Evolutionary conservation across 805 yeast genomes (phyloP).

Genomic region (Saccharomycopsis vini): DNA sequence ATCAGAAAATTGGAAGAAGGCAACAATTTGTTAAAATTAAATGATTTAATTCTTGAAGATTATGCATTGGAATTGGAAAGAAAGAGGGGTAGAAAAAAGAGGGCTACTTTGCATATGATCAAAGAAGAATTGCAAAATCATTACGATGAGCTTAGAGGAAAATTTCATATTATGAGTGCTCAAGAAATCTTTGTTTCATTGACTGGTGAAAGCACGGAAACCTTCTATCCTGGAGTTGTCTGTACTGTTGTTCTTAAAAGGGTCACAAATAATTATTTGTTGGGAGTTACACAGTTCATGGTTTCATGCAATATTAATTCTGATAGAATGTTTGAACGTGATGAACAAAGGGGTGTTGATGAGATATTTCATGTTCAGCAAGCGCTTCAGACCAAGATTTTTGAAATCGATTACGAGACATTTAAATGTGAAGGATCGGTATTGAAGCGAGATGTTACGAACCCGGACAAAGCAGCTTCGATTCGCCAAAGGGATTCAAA

Average conservation of each 20-base stretch:
- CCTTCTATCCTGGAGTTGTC: slow-evolving; percentile 59
- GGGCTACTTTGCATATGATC: slow-evolving; percentile 75
- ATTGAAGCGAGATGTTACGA: slow-evolving; percentile 53
- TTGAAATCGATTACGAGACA: slow-evolving; percentile 59
- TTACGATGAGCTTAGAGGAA: slow-evolving; percentile 75
- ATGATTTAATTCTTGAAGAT: slow-evolving; percentile 81
- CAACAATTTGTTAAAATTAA: slow-evolving; percentile 66
- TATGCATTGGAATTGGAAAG: slow-evolving; percentile 83
- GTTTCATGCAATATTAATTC: slow-evolving; percentile 52
- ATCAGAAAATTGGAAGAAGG: slow-evolving; percentile 62
- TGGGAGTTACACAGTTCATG: slow-evolving; percentile 46
- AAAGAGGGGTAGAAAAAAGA: slow-evolving; percentile 61
- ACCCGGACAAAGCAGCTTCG: slow-evolving; percentile 30
- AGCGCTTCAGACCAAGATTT: slow-evolving; percentile 77
- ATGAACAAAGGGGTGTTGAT: slow-evolving; percentile 37
- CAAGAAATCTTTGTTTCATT: slow-evolving; percentile 78
- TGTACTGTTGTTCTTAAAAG: slow-evolving; percentile 68
- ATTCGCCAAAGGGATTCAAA: slow-evolving; percentile 38
- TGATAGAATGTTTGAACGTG: slow-evolving; percentile 37
- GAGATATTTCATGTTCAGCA: slow-evolving; percentile 52
- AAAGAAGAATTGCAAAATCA: slow-evolving; percentile 81
- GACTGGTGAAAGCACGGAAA: slow-evolving; percentile 74
- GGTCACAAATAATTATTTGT: slow-evolving; percentile 37
- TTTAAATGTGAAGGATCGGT: slow-evolving; percentile 70
- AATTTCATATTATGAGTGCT: slow-evolving; percentile 54